phyloP scores from a whole-genome alignment of 176 grass and related monocot genomes.

The Zoysia pacifica region DNA sequence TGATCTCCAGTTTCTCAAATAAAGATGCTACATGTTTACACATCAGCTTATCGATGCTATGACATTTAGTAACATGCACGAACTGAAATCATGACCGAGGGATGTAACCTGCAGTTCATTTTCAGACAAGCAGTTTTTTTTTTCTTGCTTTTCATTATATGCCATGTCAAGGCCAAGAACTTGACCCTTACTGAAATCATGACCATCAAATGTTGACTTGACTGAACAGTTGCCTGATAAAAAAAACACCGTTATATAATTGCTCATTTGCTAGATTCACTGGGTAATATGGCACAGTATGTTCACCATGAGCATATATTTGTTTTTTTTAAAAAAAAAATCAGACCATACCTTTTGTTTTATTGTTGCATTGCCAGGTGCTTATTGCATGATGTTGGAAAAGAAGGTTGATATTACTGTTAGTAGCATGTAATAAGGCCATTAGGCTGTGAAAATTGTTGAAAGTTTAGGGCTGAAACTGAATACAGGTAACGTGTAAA shows the following conservation, averaged over 20 bases:
- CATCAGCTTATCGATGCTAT: background rate
- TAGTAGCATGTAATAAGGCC: background rate
- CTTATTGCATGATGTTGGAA: background rate
- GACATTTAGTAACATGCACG: slow-evolving; percentile 31
- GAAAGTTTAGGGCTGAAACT: background rate
- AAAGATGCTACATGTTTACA: slow-evolving; percentile 15
- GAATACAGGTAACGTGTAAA: too few species aligned
- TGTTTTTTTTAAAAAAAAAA: too few species aligned
- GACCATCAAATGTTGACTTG: too few species aligned
- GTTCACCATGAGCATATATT: background rate
- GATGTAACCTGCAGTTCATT: slow-evolving; percentile 30
- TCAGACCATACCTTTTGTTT: too few species aligned
- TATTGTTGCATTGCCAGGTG: background rate
- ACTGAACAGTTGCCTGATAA: too few species aligned
- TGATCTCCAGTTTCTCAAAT: slow-evolving; percentile 38
- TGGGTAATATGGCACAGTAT: background rate
- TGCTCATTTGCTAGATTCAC: too few species aligned
- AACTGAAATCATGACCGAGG: slow-evolving; percentile 1
- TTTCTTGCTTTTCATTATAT: slow-evolving; percentile 39
- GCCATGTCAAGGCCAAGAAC: slow-evolving; percentile 22
- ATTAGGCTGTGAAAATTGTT: background rate
- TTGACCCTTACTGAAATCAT: slow-evolving; percentile 19
- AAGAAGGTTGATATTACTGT: background rate
- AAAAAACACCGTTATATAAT: too few species aligned
- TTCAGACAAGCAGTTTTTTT: slow-evolving; percentile 9